phyloP scores from a whole-genome alignment of 2,329 filamentous ascomycete genomes.

The Chaetomium sp. region DNA sequence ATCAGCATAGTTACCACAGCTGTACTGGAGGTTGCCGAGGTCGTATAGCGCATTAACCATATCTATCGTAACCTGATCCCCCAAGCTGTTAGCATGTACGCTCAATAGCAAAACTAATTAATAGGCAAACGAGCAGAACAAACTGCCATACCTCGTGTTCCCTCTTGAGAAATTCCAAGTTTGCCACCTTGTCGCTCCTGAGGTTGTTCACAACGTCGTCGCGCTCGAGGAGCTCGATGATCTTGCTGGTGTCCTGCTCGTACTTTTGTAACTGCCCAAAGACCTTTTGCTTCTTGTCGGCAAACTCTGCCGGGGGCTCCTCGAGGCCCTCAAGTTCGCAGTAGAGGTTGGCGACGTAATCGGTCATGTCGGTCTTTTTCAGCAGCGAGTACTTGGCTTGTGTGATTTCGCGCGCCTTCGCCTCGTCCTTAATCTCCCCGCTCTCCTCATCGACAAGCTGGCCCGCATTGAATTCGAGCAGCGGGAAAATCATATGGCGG shows the following conservation, averaged over 20 bases:
- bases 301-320: slow-evolving; percentile 75
- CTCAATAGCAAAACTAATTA: too few species aligned
- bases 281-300: slow-evolving; percentile 83
- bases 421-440: slow-evolving; percentile 45
- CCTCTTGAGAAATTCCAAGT: slow-evolving; percentile 97
- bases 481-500: slow-evolving; percentile 91
- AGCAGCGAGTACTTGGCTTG: slow-evolving; percentile 89
- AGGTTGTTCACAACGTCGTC: slow-evolving; percentile 87
- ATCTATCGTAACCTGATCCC: slow-evolving; percentile 67
- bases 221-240: slow-evolving; percentile 77
- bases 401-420: slow-evolving; percentile 61
- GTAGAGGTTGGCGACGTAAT: slow-evolving; percentile 90
- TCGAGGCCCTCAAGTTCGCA: slow-evolving; percentile 78
- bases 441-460: slow-evolving; percentile 67
- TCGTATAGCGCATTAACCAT: slow-evolving; percentile 97
- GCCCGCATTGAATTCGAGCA: slow-evolving; percentile 84
- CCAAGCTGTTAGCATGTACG: slow-evolving; percentile 7
- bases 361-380: slow-evolving; percentile 97
- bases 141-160: slow-evolving; percentile 67
- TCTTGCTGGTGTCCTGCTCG: slow-evolving; percentile 82
- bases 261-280: slow-evolving; percentile 74
- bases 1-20: slow-evolving; percentile 86
- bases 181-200: slow-evolving; percentile 94
- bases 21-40: slow-evolving; percentile 96
- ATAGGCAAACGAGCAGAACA: not conserved